phyloP scores from a whole-genome alignment of 140 eudicot genomes.

The Anethum foeniculum region DNA sequence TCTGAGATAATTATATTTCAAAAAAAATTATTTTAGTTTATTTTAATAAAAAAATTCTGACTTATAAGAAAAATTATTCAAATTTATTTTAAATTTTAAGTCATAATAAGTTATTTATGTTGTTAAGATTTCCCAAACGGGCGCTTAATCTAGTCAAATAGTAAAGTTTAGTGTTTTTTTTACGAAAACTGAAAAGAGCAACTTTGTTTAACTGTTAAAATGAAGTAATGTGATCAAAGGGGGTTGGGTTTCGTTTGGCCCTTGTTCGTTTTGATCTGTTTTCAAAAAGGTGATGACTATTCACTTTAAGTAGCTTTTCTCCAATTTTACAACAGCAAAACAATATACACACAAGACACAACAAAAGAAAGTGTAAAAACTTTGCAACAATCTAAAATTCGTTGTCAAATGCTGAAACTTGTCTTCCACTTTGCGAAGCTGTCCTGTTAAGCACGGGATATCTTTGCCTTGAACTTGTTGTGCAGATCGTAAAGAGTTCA shows the following conservation, averaged over 20 bases:
- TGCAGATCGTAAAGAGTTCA: slow-evolving; percentile 32
- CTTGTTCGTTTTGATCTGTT: background rate
- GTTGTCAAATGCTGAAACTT: background rate
- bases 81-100: no score
- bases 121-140: no score
- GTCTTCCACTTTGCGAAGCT: background rate
- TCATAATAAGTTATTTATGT: no score
- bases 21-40: no score
- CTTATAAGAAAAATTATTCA: no score
- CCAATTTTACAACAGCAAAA: background rate
- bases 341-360: background rate
- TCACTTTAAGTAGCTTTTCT: background rate
- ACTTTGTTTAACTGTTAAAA: no score
- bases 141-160: no score
- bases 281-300: background rate
- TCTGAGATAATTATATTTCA: no score
- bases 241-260: background rate
- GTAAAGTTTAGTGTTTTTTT: no score
- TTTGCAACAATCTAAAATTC: background rate
- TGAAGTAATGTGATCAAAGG: background rate
- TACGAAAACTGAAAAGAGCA: no score
- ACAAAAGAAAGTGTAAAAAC: background rate
- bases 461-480: slow-evolving; percentile 20
- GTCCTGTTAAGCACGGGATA: background rate
- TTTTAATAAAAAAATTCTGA: no score